Percentiles rank a stretch among this genome's conserved stretches.
Conservation (phyloP, 1,139 yeast genomes). For the Saccharomycopsis hybrid region DNA sequence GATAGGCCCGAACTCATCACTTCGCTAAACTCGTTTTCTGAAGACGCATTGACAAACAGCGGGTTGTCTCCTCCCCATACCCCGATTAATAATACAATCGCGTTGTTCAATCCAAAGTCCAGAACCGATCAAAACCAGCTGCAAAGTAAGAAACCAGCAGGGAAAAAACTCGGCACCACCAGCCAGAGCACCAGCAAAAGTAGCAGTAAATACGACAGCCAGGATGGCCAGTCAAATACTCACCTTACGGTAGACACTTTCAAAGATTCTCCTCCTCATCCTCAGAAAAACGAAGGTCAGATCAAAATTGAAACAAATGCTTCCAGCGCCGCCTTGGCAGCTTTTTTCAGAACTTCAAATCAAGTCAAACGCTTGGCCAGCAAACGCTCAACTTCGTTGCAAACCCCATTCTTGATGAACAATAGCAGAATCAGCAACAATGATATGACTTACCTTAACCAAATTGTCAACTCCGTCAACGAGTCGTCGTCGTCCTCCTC, state of each 20-base stretch:
- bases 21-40: slow-evolving; percentile 8
- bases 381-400: slow-evolving; percentile 16
- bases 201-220: neutral
- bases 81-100: slow-evolving; percentile 15
- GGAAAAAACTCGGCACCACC: neutral
- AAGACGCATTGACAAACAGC: slow-evolving; percentile 2
- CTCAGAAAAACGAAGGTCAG: neutral
- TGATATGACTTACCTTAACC: neutral
- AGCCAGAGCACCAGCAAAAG: neutral
- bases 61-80: slow-evolving; percentile 21
- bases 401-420: slow-evolving; percentile 20
- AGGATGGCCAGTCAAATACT: too few species aligned
- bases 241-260: too few species aligned
- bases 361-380: slow-evolving; percentile 9
- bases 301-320: slow-evolving; percentile 35
- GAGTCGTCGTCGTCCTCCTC: too few species aligned
- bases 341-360: slow-evolving; percentile 34
- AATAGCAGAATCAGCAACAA: slow-evolving; percentile 3
- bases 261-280: neutral
- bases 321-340: slow-evolving; percentile 59
- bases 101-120: slow-evolving; percentile 12
- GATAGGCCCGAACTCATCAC: slow-evolving; percentile 52
- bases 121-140: too few species aligned
- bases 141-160: slow-evolving; percentile 17
- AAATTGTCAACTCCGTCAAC: neutral